Evolutionary conservation across 306 rosid genomes (phyloP), one percentile per base, ranked within the genome.

Genomic region (Cyclanthera cordifolia): DNA sequence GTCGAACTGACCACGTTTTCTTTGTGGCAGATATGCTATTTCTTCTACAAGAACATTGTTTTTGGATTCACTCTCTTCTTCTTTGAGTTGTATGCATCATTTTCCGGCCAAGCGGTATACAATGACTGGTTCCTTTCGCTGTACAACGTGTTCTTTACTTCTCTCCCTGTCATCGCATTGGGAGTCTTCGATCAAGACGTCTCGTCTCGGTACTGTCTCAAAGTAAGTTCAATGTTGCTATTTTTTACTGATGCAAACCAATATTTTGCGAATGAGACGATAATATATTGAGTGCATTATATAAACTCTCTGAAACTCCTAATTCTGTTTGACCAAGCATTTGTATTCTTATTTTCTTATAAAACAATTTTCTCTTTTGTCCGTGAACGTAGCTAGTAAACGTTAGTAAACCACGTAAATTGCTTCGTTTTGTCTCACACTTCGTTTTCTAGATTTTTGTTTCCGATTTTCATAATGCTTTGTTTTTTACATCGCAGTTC

Each of bases 131-230:
- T 81, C 78, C 56, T 94, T 69, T 86, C 99, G 8, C 79, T 83
- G 4, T 94, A 85, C 41, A 94, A 94, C 3, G 97, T 94, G 58
- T 90, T 90, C 88, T 94, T 94, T 83, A 90, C 99, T 4, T 94
- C 99, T 6, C 99, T 94, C 77, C 99, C 99, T 5, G 99, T 94
- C 67, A 86, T 94, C 19, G 99, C 99, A 49, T 75, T 94, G 72
- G 99, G 99, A 73, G 99, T 94, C n/a, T 82, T 94, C 27, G 99
- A 94, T 72, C 96, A 94, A 49, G 99, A 94, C 79, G 99, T 94
- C 69, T 79, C 97, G 0, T 69, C 96, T 23, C 85, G 75, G 72
- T 71, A 85, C 47, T 94, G 96, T 69, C 84, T 90, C 81, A 90
- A 86, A 95, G 99, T 93, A 82, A 20, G 73, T 54, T 65, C 61